Conservation (phyloP, 495 filamentous ascomycete species). For the Cladorrhinum samala region DNA sequence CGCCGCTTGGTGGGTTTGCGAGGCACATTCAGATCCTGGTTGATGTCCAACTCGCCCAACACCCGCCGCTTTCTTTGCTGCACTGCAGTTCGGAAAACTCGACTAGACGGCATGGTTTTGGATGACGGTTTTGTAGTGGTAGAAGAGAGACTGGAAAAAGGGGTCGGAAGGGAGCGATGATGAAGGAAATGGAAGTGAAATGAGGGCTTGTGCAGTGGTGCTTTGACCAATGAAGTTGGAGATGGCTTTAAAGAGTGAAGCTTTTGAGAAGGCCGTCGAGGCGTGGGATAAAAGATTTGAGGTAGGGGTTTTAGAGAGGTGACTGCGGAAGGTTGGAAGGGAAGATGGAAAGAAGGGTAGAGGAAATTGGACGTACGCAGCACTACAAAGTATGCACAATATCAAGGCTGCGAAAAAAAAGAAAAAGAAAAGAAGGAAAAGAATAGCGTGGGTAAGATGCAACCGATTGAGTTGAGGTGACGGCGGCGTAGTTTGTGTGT, state of each 20-base stretch:
- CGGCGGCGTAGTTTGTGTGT: no score
- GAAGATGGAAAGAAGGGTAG: not conserved
- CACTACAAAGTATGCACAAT: no score
- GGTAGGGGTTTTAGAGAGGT: no score
- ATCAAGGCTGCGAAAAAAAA: not conserved
- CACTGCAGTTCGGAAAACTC: no score
- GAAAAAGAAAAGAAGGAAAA: not conserved
- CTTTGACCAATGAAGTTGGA: no score
- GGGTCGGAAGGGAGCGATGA: not conserved
- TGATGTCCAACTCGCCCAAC: constrained; percentile 17
- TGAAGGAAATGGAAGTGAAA: not conserved
- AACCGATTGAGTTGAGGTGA: not conserved
- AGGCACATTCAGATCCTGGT: constrained; percentile 14
- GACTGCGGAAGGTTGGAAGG: no score
- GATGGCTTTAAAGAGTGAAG: no score
- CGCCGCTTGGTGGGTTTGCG: constrained; percentile 12
- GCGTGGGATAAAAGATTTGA: no score
- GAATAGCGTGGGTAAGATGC: not conserved
- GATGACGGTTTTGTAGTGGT: not conserved
- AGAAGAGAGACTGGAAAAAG: not conserved
- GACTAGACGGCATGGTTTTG: not conserved
- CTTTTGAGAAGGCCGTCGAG: no score
- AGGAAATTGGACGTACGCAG: not conserved
- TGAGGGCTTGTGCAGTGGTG: not conserved
- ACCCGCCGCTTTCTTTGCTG: constrained; percentile 2